Conservation (phyloP, 345 rosid species). For the Salix brachista region DNA sequence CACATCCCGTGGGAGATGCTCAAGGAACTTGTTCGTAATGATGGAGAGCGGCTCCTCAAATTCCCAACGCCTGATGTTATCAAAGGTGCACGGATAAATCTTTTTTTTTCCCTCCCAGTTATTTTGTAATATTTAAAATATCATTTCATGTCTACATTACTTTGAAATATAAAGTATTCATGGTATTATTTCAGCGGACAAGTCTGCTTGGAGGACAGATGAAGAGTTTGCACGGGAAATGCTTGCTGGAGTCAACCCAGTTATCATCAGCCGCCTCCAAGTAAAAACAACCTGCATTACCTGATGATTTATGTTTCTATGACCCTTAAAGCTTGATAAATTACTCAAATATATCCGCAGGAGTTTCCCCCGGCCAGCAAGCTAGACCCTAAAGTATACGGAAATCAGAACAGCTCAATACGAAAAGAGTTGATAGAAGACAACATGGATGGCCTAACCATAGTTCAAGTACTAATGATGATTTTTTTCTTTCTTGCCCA, state of each 20-base stretch:
- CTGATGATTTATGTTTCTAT: not conserved
- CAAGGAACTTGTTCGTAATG: slow-evolving; percentile 73
- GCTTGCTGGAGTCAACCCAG: slow-evolving; percentile 69
- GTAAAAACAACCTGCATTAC: slow-evolving; percentile 22
- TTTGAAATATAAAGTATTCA: not conserved
- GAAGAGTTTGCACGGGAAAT: slow-evolving; percentile 70
- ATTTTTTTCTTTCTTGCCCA: not conserved
- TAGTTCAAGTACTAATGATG: slow-evolving; percentile 39
- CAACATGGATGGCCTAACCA: slow-evolving; percentile 60
- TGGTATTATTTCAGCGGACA: slow-evolving; percentile 37
- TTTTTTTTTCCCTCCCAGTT: not conserved
- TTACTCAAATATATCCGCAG: slow-evolving; percentile 30
- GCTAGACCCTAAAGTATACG: slow-evolving; percentile 50
- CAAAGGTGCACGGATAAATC: slow-evolving; percentile 43
- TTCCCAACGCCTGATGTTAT: slow-evolving; percentile 84
- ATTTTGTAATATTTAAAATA: not conserved
- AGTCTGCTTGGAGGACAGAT: slow-evolving; percentile 66
- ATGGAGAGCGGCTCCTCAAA: slow-evolving; percentile 65
- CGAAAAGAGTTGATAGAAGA: slow-evolving; percentile 44
- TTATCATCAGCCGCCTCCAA: slow-evolving; percentile 44
- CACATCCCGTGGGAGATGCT: slow-evolving; percentile 82
- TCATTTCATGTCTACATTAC: not conserved
- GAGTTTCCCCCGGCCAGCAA: slow-evolving; percentile 74
- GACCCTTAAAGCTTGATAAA: not conserved
- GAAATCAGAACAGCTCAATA: slow-evolving; percentile 63